phyloP scores from a whole-genome alignment of 2,329 filamentous ascomycete species.

The Talaromyces funiculosus region DNA sequence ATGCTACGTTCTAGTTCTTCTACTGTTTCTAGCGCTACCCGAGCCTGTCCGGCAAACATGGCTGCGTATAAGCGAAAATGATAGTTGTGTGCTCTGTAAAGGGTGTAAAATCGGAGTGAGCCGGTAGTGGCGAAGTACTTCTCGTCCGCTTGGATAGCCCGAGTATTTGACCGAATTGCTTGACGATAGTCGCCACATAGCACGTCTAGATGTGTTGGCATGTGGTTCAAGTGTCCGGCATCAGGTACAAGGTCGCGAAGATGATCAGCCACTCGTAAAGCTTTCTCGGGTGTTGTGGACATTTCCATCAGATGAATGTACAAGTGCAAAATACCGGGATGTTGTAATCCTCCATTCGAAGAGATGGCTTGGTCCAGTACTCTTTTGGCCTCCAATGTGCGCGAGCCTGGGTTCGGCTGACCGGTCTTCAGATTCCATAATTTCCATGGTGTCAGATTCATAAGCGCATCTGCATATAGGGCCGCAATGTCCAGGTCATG shows the following conservation, averaged over 20 bases:
- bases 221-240: slow-evolving; percentile 63
- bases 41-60: slow-evolving; percentile 63
- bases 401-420: slow-evolving; percentile 49
- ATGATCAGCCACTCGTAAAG: slow-evolving; percentile 54
- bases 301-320: slow-evolving; percentile 78
- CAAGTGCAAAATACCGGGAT: slow-evolving; percentile 67
- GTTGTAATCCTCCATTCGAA: slow-evolving; percentile 37
- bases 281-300: slow-evolving; percentile 59
- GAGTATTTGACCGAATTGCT: slow-evolving; percentile 59
- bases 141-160: slow-evolving; percentile 61
- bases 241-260: slow-evolving; percentile 61
- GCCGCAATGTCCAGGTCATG: slow-evolving; percentile 59
- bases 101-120: slow-evolving; percentile 63
- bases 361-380: slow-evolving; percentile 47
- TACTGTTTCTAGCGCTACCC: slow-evolving; percentile 56
- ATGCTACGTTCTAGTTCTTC: slow-evolving; percentile 54
- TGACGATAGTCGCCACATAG: slow-evolving; percentile 63
- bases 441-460: slow-evolving; percentile 61
- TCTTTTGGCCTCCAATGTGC: slow-evolving; percentile 53
- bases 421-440: slow-evolving; percentile 59
- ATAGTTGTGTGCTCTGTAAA: slow-evolving; percentile 66
- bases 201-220: slow-evolving; percentile 70
- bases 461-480: slow-evolving; percentile 59
- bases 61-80: slow-evolving; percentile 68
- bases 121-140: slow-evolving; percentile 56